These are phyloP conservation scores for Rubus parviflorus DNA, from an alignment of 306 rosid species.

Conservation along the genomic window DNA sequence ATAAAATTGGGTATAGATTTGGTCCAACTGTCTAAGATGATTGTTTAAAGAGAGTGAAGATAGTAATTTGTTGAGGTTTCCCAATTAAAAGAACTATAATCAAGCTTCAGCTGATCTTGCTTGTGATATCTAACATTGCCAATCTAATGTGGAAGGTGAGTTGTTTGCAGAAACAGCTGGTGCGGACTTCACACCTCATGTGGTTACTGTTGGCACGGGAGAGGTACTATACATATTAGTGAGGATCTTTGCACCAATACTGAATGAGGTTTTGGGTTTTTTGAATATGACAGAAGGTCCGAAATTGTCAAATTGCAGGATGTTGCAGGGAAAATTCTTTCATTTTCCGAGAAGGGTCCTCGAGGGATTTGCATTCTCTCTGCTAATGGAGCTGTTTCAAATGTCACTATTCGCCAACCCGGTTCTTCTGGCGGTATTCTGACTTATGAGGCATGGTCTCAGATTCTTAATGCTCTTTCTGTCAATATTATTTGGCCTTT, in stretches of 20 bases:
- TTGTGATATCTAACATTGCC: slow-evolving; percentile 23
- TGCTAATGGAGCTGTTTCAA: slow-evolving; percentile 80
- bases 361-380: slow-evolving; percentile 74
- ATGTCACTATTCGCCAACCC: slow-evolving; percentile 69
- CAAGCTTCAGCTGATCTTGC: neutral
- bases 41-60: neutral
- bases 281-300: slow-evolving; percentile 12
- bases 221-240: slow-evolving; percentile 49
- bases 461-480: slow-evolving; percentile 17
- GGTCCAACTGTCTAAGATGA: neutral
- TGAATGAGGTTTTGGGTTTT: slow-evolving; percentile 3
- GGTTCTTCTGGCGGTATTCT: slow-evolving; percentile 68
- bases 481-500: neutral
- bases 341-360: slow-evolving; percentile 61
- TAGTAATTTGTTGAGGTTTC: neutral
- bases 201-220: slow-evolving; percentile 62
- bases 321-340: slow-evolving; percentile 67
- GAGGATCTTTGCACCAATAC: slow-evolving; percentile 23
- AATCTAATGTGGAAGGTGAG: slow-evolving; percentile 53
- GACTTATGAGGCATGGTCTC: slow-evolving; percentile 72
- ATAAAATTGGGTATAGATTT: neutral
- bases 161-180: slow-evolving; percentile 54
- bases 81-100: neutral
- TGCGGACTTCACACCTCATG: slow-evolving; percentile 71
- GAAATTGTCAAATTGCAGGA: slow-evolving; percentile 52